Conservation (phyloP, 1,284 basidiomycete genomes). For the Thelephora terrestris region DNA sequence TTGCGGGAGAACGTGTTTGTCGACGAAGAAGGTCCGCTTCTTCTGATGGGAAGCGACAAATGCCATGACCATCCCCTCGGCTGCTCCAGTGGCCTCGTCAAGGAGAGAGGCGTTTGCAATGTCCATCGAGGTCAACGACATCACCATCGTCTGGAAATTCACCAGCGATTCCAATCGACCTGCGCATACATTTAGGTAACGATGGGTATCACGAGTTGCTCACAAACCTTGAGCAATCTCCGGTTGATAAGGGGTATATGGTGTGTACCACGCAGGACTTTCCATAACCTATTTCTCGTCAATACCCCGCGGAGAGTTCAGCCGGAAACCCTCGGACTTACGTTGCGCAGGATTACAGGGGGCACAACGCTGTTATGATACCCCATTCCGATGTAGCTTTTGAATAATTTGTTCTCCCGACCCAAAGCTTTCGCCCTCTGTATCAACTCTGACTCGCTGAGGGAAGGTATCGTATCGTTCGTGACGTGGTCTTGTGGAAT, state of each 20-base stretch:
- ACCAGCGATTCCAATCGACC: slow-evolving; percentile 93
- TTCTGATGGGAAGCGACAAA: slow-evolving; percentile 57
- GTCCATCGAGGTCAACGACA: slow-evolving; percentile 89
- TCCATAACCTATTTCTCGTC: slow-evolving; percentile 66
- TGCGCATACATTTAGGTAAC: slow-evolving; percentile 21
- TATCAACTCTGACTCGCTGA: slow-evolving; percentile 84
- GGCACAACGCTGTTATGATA: slow-evolving; percentile 94
- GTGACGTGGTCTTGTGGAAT: slow-evolving; percentile 53
- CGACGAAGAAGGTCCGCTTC: slow-evolving; percentile 80
- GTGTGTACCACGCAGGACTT: slow-evolving; percentile 98
- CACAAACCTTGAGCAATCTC: slow-evolving; percentile 82
- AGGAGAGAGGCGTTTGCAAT: slow-evolving; percentile 92
- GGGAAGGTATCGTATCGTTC: slow-evolving; percentile 59
- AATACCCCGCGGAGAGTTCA: background rate
- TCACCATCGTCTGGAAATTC: slow-evolving; percentile 96
- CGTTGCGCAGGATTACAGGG: slow-evolving; percentile 87
- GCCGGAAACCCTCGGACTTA: slow-evolving; percentile 25
- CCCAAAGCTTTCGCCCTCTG: slow-evolving; percentile 71
- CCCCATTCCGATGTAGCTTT: slow-evolving; percentile 97
- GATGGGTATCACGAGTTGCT: background rate
- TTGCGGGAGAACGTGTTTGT: slow-evolving; percentile 75
- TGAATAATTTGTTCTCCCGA: slow-evolving; percentile 70
- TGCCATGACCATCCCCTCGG: slow-evolving; percentile 87
- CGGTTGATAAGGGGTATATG: slow-evolving; percentile 91
- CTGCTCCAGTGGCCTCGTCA: slow-evolving; percentile 89